A percentile compares a stretch with the other conserved stretches of the same genome.
phyloP scores from a whole-genome alignment of 441 rosid genomes.

The Populus hybrid region DNA sequence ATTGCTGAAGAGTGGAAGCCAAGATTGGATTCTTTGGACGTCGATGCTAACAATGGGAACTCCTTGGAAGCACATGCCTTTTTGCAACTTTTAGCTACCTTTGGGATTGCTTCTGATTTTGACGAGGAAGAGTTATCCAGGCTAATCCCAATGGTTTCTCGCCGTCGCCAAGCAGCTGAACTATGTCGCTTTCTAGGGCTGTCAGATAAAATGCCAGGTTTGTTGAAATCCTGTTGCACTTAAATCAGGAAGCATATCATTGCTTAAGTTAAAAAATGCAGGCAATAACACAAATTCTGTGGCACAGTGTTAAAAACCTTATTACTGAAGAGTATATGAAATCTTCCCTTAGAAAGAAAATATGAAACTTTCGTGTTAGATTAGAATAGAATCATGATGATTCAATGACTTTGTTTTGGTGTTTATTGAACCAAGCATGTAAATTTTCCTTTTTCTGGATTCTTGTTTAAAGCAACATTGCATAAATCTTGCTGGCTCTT shows the following conservation, averaged over 20 bases:
- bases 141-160: slow-evolving; percentile 94
- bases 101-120: slow-evolving; percentile 77
- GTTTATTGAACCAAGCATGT: not conserved
- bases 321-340: not conserved
- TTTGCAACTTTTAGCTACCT: slow-evolving; percentile 86
- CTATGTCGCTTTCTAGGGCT: slow-evolving; percentile 88
- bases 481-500: not conserved
- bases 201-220: slow-evolving; percentile 93
- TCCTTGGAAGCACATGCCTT: slow-evolving; percentile 99
- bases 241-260: not conserved
- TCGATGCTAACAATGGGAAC: slow-evolving; percentile 89
- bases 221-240: slow-evolving; percentile 14
- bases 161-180: slow-evolving; percentile 96
- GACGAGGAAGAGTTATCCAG: slow-evolving; percentile 62
- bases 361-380: not conserved
- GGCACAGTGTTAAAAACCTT: not conserved
- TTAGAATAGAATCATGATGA: not conserved
- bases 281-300: not conserved
- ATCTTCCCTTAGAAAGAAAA: not conserved
- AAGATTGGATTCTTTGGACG: slow-evolving; percentile 65
- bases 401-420: not conserved
- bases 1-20: slow-evolving; percentile 91
- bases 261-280: not conserved
- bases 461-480: not conserved
- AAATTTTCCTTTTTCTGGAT: not conserved